Evolutionary conservation across 495 filamentous ascomycete species (phyloP).

Genomic region (Margaritispora aquatica): DNA sequence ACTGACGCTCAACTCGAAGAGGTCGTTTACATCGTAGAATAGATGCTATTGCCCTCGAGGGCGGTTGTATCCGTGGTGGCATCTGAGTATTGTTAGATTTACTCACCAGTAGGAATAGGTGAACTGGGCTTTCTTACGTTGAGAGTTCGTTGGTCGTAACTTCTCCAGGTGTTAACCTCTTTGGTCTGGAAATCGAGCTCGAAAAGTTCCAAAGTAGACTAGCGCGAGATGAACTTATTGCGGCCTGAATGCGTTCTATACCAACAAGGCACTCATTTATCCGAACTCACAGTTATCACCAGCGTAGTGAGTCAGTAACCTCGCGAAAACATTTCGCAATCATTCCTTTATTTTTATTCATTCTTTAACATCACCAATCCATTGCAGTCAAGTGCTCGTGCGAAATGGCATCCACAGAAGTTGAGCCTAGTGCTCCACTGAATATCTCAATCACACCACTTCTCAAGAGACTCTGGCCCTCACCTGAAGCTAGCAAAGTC

Average conservation of each 20-base stretch:
- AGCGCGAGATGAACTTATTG: not conserved
- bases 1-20: constrained; percentile 17
- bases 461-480: constrained; percentile 71
- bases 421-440: constrained; percentile 19
- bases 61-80: constrained; percentile 23
- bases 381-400: not conserved
- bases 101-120: not conserved
- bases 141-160: not conserved
- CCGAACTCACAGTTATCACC: not conserved
- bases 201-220: constrained; percentile 3
- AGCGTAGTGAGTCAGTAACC: not conserved
- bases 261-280: not conserved
- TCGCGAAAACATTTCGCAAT: not conserved
- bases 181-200: not conserved
- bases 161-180: not conserved
- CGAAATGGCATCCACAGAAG: constrained; percentile 2
- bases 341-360: not conserved
- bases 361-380: not conserved
- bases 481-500: constrained; percentile 44
- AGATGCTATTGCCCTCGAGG: constrained; percentile 22
- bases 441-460: constrained; percentile 70
- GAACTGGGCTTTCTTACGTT: constrained; percentile 9
- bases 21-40: constrained; percentile 17
- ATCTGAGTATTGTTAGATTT: constrained; percentile 33
- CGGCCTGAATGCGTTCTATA: not conserved